Evolutionary conservation across 352 stramenopile species (phyloP).

Genomic region (Thraustochytrium striatum): DNA sequence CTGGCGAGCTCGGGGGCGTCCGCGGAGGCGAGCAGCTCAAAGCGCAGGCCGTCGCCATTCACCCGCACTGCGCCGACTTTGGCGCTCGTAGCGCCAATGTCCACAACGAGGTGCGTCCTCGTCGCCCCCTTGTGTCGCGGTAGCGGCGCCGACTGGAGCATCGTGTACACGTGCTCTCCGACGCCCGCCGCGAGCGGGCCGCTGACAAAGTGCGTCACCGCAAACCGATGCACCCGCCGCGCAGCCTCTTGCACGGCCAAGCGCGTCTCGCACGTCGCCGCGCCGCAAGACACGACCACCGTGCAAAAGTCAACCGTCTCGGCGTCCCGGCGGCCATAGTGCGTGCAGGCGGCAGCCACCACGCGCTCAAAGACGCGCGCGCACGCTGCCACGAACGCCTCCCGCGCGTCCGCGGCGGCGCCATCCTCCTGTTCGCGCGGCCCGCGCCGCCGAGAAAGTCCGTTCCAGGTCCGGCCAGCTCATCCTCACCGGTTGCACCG

Average conservation of each 20-base stretch:
- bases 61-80: slow-evolving; percentile 17
- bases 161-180: neutral
- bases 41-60: neutral
- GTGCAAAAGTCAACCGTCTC: neutral
- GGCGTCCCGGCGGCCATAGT: slow-evolving; percentile 6
- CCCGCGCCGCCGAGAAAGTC: neutral
- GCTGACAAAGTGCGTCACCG: slow-evolving; percentile 9
- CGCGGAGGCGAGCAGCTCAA: slow-evolving; percentile 4
- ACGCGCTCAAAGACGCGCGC: neutral
- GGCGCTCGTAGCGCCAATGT: slow-evolving; percentile 2
- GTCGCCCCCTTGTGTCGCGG: too few relatives aligned
- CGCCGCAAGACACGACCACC: neutral
- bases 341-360: neutral
- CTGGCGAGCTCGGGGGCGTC: too few relatives aligned
- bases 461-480: neutral
- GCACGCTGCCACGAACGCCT: neutral
- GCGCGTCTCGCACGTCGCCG: neutral
- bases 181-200: slow-evolving; percentile 1
- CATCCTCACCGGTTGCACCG: neutral
- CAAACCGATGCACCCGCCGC: too few relatives aligned
- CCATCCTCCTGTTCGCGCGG: neutral
- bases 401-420: neutral
- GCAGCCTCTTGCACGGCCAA: too few relatives aligned
- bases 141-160: neutral
- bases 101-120: slow-evolving; percentile 22